Evolutionary conservation across 805 yeast genomes (phyloP), one percentile per base, ranked within the genome.

Genomic region (Metschnikowia borealis): DNA sequence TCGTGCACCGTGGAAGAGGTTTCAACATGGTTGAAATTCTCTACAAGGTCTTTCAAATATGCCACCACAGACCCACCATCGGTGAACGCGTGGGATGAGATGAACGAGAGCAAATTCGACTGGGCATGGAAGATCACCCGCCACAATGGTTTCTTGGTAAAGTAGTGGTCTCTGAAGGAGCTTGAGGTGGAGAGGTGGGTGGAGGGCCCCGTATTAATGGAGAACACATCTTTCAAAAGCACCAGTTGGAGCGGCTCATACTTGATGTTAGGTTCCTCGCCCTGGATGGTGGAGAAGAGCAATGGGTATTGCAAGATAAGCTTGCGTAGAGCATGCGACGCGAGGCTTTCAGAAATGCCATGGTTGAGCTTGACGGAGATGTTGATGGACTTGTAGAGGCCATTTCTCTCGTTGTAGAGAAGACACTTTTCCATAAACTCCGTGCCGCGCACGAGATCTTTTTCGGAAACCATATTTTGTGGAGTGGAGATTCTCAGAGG

Each of bases 31-130:
- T 51, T 48, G 31, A 48, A 43, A 3, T 37, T 40, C 32, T 51
- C 54, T 20, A 51, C 51, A 23, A 48, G 39, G 6, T 51, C 54
- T 17, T 51, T 48, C 20, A 51, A 31, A 26, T 48, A 51, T 3
- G 54, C 51, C 36, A 45, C 36, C 18, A 48, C 44, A 7, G 54
- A 48, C 14, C 54, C 54, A 1, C 51, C 54, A 31, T 51, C 54
- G 7, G 54, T 51, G 46, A 41, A 41, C 10, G 45, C 20, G 17
- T 51, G 54, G 6, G 54, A 44, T 18, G 47, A 41, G 18, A 48
- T 38, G 29, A 51, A 45, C 15, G 54, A 44, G 42, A 51, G 49
- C 54, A 51, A 48, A 15, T 49, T 44, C 3, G 54, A 38, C n/a
- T 51, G 35, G 13, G 29, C 18, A n/a, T 45, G 39, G 8, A 47